Conservation (phyloP, 768 basidiomycete species). For the Termitomyces heimii region DNA sequence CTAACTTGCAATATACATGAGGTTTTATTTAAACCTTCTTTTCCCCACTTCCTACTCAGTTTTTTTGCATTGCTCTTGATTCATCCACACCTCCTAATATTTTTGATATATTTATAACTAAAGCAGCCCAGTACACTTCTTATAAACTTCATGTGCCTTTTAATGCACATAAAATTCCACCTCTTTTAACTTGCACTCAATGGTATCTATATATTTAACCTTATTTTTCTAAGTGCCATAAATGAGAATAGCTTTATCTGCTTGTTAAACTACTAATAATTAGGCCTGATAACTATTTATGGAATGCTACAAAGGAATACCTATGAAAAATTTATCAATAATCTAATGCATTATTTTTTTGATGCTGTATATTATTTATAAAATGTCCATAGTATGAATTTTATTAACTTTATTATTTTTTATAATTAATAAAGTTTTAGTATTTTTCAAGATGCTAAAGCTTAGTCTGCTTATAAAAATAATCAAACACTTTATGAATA, state of each 20-base stretch:
- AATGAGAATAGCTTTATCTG: neutral
- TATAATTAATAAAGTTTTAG: neutral
- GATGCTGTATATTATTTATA: neutral
- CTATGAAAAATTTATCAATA: neutral
- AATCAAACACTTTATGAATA: neutral
- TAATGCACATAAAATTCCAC: neutral
- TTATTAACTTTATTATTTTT: neutral
- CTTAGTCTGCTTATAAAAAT: neutral
- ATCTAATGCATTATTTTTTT: neutral
- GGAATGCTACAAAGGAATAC: neutral
- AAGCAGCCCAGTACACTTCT: neutral
- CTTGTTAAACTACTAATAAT: neutral
- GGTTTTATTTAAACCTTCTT: neutral
- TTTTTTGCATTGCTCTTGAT: neutral
- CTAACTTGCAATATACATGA: neutral
- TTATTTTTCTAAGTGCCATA: neutral
- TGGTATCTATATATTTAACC: neutral
- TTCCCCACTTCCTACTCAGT: neutral
- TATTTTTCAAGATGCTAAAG: neutral
- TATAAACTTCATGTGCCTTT: neutral
- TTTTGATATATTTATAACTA: neutral
- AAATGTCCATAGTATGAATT: neutral
- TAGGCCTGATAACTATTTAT: neutral
- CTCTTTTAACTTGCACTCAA: neutral
- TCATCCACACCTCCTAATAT: neutral